Base-by-base conservation (phyloP, 108 stramenopile species). In the Nitzschia sp. region DNA sequence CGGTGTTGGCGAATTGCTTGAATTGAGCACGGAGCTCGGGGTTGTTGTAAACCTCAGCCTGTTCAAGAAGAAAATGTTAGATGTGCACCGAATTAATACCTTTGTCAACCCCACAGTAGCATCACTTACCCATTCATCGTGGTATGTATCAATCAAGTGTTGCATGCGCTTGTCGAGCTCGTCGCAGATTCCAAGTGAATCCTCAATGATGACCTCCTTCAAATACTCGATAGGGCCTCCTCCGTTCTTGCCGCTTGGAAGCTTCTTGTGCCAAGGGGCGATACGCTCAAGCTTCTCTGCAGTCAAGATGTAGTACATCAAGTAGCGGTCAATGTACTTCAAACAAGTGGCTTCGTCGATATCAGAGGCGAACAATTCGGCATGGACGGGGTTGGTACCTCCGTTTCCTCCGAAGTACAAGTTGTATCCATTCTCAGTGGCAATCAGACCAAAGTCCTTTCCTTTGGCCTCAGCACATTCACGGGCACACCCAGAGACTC, bases 261-360 rank as follows among this genome's bases (percentile, higher is more conserved):
- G 81, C 68, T 84, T 91, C 51, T 80, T 69, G 58, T 94, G 87
- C 95, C 95, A 96, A 48, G 83, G 76, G 26, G 95, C 90, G 15
- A 93, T 96, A 29, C 95, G 87, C 67, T 96, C 91, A 57, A 96
- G 67, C 21, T 79, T 67, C 67, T 96, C 93, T 10, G 95, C 95
- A 19, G 95, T 96, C 48, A 93, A 82, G 41, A 96, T 89, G 88
- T 96, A 96, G 66, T 93, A 96, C 93, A 94, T 95, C 25, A 96
- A 65, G 74, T 94, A 96, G 42, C 95, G 83, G 71, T 96, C 95
- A 40, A 95, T 55, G 79, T 96, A 96, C 83, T 83, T 89, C 63
- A 92, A 59, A 41, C 83, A 82, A 54, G 93, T 93, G 20, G 93
- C 90, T 71, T 91, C 92, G 56, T 94, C 93, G 55, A 96, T 93